Evolutionary conservation across 305 asterid species (phyloP), one percentile per base, ranked within the genome.

Genomic region (Rubia tinctorum): DNA sequence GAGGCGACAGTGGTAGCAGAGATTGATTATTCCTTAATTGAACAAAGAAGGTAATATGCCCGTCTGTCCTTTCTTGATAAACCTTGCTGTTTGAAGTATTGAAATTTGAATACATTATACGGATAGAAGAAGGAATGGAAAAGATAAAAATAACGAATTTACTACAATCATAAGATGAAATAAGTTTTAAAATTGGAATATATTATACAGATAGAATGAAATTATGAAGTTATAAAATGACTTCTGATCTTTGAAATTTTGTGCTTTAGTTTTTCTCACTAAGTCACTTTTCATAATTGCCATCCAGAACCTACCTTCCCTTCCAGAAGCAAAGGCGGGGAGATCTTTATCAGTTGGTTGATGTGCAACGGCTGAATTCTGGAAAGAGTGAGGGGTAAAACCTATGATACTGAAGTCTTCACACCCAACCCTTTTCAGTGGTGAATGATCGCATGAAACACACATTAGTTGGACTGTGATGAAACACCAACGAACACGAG

Each of bases 301-400:
- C 75, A 69, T 73, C 72, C 93, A 93, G 98, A 80, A 86, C 80
- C 23, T 77, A 79, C 80, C 92, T 89, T 81, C 98, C 95, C n/a
- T 86, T 89, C 82, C 92, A 89, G 82, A 85, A 58, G 75, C 97
- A 93, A 79, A 85, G 91, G 30, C 85, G 98, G 39, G 98, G 97
- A 42, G 98, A 91, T 77, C 90, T 93, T 63, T 93, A 93, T 84
- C 91, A 88, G 82, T 84, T 93, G 70, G 89, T 93, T 37, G 98
- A 93, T 80, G 80, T 93, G 78, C 82, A 84, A 73, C 87, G 97
- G 76, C 83, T 86, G 74, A 74, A 81, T 72, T 78, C 85, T 42
- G 65, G 66, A 8, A 44, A 59, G 71, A 42, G 45, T 65, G 55
- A 66, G 22, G 37, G n/a, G 14, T 47, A n/a, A 71, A 66, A 55